phyloP scores from a whole-genome alignment of 73 alveolate genomes.

The Tetrahymena elliotti region DNA sequence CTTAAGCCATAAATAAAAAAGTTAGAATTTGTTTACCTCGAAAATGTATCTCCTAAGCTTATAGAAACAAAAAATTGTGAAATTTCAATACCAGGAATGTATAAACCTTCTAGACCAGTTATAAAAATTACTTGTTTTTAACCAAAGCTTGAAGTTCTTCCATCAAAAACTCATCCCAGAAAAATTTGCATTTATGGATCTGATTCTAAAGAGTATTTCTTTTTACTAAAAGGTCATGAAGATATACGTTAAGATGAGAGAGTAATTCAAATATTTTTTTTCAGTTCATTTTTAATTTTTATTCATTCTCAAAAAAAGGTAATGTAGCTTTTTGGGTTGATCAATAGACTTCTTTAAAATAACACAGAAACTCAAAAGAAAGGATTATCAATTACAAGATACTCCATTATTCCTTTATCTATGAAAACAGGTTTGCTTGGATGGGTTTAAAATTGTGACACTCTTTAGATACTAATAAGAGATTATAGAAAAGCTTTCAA shows the following conservation, averaged over 20 bases:
- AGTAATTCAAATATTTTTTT: conserved; percentile 5
- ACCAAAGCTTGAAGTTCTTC: conserved; percentile 71
- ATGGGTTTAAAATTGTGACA: conserved; percentile 98
- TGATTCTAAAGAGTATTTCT: conserved; percentile 90
- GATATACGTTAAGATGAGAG: conserved; percentile 97
- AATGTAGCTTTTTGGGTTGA: conserved; percentile 84
- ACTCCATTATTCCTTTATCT: conserved; percentile 90
- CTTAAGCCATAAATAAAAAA: conserved; percentile 56
- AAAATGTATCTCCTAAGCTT: conserved; percentile 66
- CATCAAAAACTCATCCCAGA: conserved; percentile 94
- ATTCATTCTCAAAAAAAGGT: neutral
- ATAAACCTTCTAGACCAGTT: conserved; percentile 60
- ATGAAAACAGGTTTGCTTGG: conserved; percentile 94
- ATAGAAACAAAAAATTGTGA: conserved; percentile 59
- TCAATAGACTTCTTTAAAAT: conserved; percentile 80
- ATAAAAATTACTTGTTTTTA: conserved; percentile 71
- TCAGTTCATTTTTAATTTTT: neutral
- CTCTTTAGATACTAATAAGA: conserved; percentile 83
- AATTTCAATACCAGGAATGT: conserved; percentile 81
- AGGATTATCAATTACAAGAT: conserved; percentile 82
- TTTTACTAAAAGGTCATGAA: conserved; percentile 95
- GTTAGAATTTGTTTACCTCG: conserved; percentile 47
- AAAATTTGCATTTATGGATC: conserved; percentile 82
- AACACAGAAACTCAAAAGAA: conserved; percentile 85
- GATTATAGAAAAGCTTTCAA: conserved; percentile 81